Evolutionary conservation across 2,329 filamentous ascomycete species (phyloP), one percentile per base, ranked within the genome.

Genomic region (Aspergillus melleus): DNA sequence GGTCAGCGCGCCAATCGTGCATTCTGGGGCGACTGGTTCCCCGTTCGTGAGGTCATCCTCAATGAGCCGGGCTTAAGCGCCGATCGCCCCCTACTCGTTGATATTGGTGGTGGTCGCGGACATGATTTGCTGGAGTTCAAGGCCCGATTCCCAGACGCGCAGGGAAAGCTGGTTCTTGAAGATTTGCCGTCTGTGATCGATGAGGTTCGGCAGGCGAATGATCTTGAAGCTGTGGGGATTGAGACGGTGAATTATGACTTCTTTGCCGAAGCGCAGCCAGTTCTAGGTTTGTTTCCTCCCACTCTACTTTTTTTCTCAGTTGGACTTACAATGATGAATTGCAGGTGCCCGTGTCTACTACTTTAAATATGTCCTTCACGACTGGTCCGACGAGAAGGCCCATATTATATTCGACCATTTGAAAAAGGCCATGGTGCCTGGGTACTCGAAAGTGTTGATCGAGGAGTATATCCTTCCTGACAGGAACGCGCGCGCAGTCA

Each of bases 121-220:
- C 76, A 79, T 61, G 73, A 79, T 60, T 55, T 79, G 10, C 61
- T 69, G 3, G 68, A 71, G 26, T 76, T 81, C 60, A 68, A 58
- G 10, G 55, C 65, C 0, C 68, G 74, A 47, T 74, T 76, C 52
- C 74, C 77, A 0, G 56, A 74, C 1, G 67, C 68, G 0, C 72
- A 75, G 0, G 81, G 81, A 4, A 71, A 72, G 10, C 67, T 84
- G 1, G 65, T 84, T 2, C 67, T 84, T 0, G 79, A 84, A 60
- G 83, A 84, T 62, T 70, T 80, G 2, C 70, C 76, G 0, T 60
- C 68, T 3, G 77, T 82, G 24, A 63, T 74, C 55, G 64, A 71
- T 47, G 61, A 68, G n/a, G 46, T 36, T 8, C 19, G 22, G 22
- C 58, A 57, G 9, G 60, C 60, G 9, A 51, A 47, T 14, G 57